Evolutionary conservation across 495 filamentous ascomycete genomes (phyloP), one percentile per base, ranked within the genome.

Genomic region (Physcia stellaris): DNA sequence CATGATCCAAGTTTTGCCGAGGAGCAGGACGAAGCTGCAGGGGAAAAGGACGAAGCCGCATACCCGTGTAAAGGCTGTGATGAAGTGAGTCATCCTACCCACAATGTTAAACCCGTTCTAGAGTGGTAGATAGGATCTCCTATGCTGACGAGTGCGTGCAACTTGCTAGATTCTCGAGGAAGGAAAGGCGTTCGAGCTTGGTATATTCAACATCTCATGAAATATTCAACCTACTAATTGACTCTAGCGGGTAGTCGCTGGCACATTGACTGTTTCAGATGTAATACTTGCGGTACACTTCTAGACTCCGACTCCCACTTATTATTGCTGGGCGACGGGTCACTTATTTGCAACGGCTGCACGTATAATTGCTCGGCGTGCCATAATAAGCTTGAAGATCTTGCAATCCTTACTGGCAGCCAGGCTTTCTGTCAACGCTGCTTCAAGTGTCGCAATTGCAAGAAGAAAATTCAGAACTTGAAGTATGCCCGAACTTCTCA

Each of bases 211-310:
- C 27, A 20, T 11, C 29, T 13, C 19, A n/a, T 15, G 15, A 4
- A 2, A 17, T 5, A 30, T 10, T 20, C 11, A 35, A 24, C 19
- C 12, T 36, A 11, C 24, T 30, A 38, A 38, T 27, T 12, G 4
- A n/a, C 19, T 26, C 6, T 52, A 95, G 90, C 90, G 56, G 88
- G 90, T 40, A 94, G 94, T 56, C 77, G 90, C 71, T 98, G 90
- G 90, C 90, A 98, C 69, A 86, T 99, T 53, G 84, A 96, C 60
- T 99, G 92, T 67, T 99, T 99, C 60, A 81, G 88, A 52, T 99
- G 92, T 68, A 94, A 94, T 57, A 92, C 83, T 37, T 98, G 90
- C 70, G 76, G 74, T 41, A 93, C 87, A 24, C 73, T 96, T 19
- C 80, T 99, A 58, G 92, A 99, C 62, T 95, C 90, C 26, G 92